Evolutionary conservation across 352 stramenopile species (phyloP).

Genomic region (Phytophthora multivora): DNA sequence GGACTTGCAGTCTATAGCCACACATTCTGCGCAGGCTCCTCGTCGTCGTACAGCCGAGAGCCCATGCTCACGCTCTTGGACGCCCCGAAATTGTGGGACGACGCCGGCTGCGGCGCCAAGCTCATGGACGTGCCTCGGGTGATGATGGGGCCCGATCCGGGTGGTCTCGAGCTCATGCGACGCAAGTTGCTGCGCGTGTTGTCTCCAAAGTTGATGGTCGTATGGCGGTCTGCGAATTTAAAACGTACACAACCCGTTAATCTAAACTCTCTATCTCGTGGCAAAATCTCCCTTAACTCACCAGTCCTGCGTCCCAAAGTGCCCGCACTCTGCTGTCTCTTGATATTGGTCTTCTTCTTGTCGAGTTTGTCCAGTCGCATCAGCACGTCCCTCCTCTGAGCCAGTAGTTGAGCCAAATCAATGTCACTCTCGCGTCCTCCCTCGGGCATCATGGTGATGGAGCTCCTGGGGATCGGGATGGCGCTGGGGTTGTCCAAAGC

Average conservation of each 20-base stretch:
- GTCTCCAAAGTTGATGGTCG: constrained; percentile 40
- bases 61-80: constrained; percentile 80
- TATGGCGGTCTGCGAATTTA: constrained; percentile 32
- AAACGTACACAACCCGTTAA: too few relatives aligned
- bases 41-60: constrained; percentile 60
- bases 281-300: constrained; percentile 31
- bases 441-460: constrained; percentile 35
- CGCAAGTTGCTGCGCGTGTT: constrained; percentile 55
- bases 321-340: constrained; percentile 42
- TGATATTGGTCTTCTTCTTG: constrained; percentile 47
- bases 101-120: constrained; percentile 54
- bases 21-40: constrained; percentile 72
- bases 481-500: constrained; percentile 80
- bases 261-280: too few relatives aligned
- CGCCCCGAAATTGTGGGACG: constrained; percentile 44
- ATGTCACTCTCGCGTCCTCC: constrained; percentile 80
- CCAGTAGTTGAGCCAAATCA: constrained; percentile 71
- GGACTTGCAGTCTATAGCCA: constrained; percentile 62
- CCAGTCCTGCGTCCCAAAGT: constrained; percentile 42
- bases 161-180: constrained; percentile 51
- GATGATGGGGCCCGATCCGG: constrained; percentile 48
- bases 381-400: constrained; percentile 80
- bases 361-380: constrained; percentile 69
- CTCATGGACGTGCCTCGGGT: constrained; percentile 54
- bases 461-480: constrained; percentile 41